Conservation (phyloP, 805 yeast species). For the Debaryomyces prosopidis region DNA sequence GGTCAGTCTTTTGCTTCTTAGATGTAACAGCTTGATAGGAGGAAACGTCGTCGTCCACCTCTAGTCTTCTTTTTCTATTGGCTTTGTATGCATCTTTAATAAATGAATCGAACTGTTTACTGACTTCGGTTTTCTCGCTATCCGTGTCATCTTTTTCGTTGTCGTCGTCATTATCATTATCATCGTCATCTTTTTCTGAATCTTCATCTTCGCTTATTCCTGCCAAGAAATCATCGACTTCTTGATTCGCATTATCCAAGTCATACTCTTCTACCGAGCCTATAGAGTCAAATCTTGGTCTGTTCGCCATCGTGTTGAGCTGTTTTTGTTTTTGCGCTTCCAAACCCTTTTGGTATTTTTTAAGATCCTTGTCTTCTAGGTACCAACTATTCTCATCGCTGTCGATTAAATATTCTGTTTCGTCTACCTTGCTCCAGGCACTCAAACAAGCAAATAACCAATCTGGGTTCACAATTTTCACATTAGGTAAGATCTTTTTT, state of each 20-base stretch:
- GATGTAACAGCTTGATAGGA: constrained; percentile 1
- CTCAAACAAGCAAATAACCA: constrained; percentile 90
- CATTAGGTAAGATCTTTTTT: constrained; percentile 54
- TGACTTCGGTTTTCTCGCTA: constrained; percentile 1
- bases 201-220: constrained; percentile 41
- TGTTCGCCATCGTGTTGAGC: constrained; percentile 9
- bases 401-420: constrained; percentile 54
- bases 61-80: constrained; percentile 15
- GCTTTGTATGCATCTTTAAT: constrained; percentile 23
- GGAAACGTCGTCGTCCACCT: constrained; percentile 9
- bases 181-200: constrained; percentile 26
- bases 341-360: constrained; percentile 38
- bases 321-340: constrained; percentile 18
- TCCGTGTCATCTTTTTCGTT: constrained; percentile 12
- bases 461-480: constrained; percentile 83
- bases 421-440: constrained; percentile 71
- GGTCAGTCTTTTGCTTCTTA: constrained; percentile 6
- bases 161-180: constrained; percentile 22
- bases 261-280: constrained; percentile 36
- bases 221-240: constrained; percentile 50
- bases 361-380: constrained; percentile 45
- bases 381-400: constrained; percentile 49
- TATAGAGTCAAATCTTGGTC: constrained; percentile 35
- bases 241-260: constrained; percentile 43
- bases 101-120: constrained; percentile 21